Conservation (phyloP, 1,284 basidiomycete genomes). For the Phlebopus sp. region DNA sequence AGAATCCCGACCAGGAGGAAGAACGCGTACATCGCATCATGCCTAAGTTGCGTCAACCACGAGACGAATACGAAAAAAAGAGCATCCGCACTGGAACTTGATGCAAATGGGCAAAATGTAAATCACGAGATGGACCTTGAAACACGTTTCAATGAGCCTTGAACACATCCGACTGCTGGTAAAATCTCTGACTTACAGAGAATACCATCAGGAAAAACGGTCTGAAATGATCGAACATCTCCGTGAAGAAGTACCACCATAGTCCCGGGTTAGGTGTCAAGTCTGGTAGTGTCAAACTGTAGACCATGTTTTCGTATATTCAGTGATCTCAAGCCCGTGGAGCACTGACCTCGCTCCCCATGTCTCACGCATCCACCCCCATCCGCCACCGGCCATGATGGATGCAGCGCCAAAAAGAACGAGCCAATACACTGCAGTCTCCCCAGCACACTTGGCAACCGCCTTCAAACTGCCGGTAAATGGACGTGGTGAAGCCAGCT, state of each 20-base stretch:
- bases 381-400: slow-evolving; percentile 51
- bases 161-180: background rate
- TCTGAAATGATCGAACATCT: slow-evolving; percentile 99
- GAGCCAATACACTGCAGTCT: slow-evolving; percentile 51
- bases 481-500: slow-evolving; percentile 57
- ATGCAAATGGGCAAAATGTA: slow-evolving; percentile 86
- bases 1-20: slow-evolving; percentile 79
- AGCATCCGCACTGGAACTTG: slow-evolving; percentile 71
- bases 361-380: slow-evolving; percentile 69
- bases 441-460: slow-evolving; percentile 38
- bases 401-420: slow-evolving; percentile 38
- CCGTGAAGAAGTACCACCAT: slow-evolving; percentile 99
- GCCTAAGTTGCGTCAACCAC: slow-evolving; percentile 41
- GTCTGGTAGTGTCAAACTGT: slow-evolving; percentile 73
- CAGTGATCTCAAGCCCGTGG: background rate
- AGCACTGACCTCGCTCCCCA: slow-evolving; percentile 80
- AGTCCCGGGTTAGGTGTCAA: slow-evolving; percentile 92
- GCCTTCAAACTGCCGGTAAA: slow-evolving; percentile 39
- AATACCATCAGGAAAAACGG: slow-evolving; percentile 97
- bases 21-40: slow-evolving; percentile 82
- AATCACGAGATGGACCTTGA: slow-evolving; percentile 79
- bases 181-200: slow-evolving; percentile 55
- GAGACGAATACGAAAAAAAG: background rate
- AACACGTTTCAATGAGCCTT: slow-evolving; percentile 21
- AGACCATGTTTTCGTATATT: slow-evolving; percentile 1